Evolutionary conservation across 768 basidiomycete genomes (phyloP), one percentile per base, ranked within the genome.

Genomic region (Podaxis carcinomalis): DNA sequence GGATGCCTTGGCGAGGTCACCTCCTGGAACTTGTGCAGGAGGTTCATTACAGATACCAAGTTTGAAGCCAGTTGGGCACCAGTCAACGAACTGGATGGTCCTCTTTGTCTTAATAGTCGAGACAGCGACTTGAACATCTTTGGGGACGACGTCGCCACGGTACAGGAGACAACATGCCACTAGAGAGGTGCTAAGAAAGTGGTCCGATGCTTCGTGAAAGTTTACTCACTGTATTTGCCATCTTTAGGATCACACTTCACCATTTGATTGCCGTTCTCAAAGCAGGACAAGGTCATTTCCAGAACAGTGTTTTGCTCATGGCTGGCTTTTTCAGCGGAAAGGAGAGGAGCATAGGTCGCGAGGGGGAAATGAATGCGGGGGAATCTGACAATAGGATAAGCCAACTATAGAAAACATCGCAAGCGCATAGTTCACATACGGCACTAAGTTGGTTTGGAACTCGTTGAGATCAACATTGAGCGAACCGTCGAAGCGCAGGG

Each of bases 361-460:
- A 98, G 83, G 50, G 96, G 96, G 88, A 98, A 98, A 74, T 98
- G 96, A 66, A 98, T 98, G 71, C 95, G 92, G 63, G 95, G 95
- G 88, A 96, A 96, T 51, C 92, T 93, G 64, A 40, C 47, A 44
- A n/a, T 39, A 46, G 57, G 56, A 61, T 60, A 59, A 51, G 55
- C 58, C 64, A 11, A 16, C 2, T 10, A 35, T 54, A 58, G 10
- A 10, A 23, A 42, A 14, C 40, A 42, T 6, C 42, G 1, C 16
- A n/a, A 44, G 19, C 6, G n/a, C 42, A 19, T 13, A 7, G 55
- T 23, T 14, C 42, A 83, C 92, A 78, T 72, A 95, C 88, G 96
- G 95, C 54, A 98, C 95, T 75, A 98, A 78, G 77, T 98, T 98
- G 53, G 95, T 98, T 81, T 98, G 96, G 84, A 98, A 98, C 77